Evolutionary conservation across 208 protist genomes (phyloP).

Genomic region (Paratrypanosoma confusum): DNA sequence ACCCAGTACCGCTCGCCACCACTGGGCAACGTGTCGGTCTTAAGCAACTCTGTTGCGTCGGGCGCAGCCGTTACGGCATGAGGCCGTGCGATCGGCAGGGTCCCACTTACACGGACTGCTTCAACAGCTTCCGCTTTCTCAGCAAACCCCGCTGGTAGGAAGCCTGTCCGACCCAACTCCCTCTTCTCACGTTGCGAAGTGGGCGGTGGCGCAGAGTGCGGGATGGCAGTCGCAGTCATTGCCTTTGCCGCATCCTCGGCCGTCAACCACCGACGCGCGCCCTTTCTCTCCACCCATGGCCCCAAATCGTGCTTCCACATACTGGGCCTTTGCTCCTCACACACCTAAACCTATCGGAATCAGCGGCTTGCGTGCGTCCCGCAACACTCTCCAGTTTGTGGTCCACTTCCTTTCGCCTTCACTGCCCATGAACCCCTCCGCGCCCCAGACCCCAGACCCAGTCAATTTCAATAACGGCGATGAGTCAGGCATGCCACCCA

Average conservation of each 20-base stretch:
- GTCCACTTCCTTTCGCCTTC: too few relatives aligned
- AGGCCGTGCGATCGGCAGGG: too few relatives aligned
- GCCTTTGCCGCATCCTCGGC: conserved; percentile 1
- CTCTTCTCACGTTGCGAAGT: conserved; percentile 4
- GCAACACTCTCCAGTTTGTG: too few relatives aligned
- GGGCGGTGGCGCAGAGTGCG: not conserved
- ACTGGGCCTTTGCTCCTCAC: too few relatives aligned
- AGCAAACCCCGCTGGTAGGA: conserved; percentile 18
- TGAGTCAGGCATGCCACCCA: too few relatives aligned
- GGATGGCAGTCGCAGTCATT: not conserved
- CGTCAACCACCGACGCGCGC: not conserved
- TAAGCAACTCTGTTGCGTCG: not conserved
- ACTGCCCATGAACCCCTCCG: too few relatives aligned
- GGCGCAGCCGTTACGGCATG: not conserved
- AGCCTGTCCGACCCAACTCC: too few relatives aligned
- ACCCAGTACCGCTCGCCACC: conserved; percentile 21
- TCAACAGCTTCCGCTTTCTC: conserved; percentile 4
- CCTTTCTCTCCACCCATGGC: conserved; percentile 45
- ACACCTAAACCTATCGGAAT: not conserved
- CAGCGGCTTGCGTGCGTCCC: too few relatives aligned
- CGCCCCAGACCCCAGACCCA: too few relatives aligned
- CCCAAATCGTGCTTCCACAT: conserved; percentile 63
- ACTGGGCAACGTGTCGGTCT: not conserved
- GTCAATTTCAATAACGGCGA: too few relatives aligned
- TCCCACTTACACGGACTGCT: not conserved